These are phyloP conservation scores for Ustilago loliicola DNA, from an alignment of 1,284 basidiomycete species.

Conservation along the genomic window DNA sequence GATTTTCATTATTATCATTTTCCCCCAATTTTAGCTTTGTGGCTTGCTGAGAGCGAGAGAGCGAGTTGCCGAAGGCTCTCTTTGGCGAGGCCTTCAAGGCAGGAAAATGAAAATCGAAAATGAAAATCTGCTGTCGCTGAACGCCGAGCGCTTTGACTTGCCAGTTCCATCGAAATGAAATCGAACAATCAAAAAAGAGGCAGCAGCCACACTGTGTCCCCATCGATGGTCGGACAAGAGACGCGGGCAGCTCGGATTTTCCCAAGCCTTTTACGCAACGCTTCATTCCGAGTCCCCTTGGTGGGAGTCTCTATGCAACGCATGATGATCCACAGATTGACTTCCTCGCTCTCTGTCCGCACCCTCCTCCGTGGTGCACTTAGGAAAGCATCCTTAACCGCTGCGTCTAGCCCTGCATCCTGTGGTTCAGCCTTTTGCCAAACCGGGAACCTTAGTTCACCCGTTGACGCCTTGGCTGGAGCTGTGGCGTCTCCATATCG, in stretches of 20 bases:
- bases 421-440: too few species aligned
- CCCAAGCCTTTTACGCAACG: constrained; percentile 20
- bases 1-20: constrained; percentile 1
- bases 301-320: constrained; percentile 9
- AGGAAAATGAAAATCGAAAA: neutral
- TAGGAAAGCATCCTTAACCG: too few species aligned
- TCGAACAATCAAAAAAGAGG: neutral
- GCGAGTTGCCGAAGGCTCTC: neutral
- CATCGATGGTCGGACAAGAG: constrained; percentile 13
- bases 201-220: neutral
- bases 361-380: too few species aligned
- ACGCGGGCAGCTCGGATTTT: constrained; percentile 39
- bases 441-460: too few species aligned
- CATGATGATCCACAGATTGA: neutral
- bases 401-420: too few species aligned
- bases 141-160: neutral
- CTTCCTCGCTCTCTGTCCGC: too few species aligned
- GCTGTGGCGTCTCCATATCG: neutral
- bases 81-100: neutral
- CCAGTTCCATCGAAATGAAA: neutral
- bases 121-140: neutral
- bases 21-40: neutral
- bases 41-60: neutral
- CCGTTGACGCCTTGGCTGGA: too few species aligned
- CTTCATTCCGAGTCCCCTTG: constrained; percentile 1